These are phyloP conservation scores for Gossypium ekmanianum DNA, from an alignment of 345 rosid species.

Conservation along the genomic window DNA sequence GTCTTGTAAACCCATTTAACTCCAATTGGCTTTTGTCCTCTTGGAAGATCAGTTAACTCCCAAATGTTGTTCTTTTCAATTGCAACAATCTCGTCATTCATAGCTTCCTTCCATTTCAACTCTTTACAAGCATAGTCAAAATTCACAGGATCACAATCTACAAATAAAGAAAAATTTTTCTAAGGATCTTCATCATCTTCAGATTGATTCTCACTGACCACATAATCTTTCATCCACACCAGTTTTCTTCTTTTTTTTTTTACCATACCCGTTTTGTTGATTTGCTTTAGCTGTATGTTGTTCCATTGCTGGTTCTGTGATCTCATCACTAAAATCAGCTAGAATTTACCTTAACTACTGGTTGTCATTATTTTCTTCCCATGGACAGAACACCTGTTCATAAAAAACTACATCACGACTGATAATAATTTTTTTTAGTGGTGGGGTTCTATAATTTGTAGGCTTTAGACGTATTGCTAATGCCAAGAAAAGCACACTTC, in stretches of 20 bases:
- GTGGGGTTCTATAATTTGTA: not conserved
- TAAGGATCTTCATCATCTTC: not conserved
- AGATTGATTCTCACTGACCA: no score
- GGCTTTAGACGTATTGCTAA: not conserved
- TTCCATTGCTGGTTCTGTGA: no score
- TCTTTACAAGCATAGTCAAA: not conserved
- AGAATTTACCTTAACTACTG: no score
- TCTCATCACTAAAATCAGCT: not conserved
- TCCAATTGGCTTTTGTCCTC: no score
- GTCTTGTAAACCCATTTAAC: not conserved
- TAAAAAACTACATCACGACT: no score
- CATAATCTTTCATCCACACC: not conserved
- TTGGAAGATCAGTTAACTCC: no score
- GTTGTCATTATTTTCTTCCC: no score
- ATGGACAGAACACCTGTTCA: not conserved
- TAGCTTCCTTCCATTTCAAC: not conserved
- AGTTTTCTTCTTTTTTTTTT: no score
- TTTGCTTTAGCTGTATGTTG: no score
- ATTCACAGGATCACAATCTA: not conserved
- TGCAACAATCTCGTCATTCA: not conserved
- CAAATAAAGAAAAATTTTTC: not conserved
- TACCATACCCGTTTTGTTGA: no score
- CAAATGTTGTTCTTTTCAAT: not conserved
- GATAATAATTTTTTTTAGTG: not conserved
- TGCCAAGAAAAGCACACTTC: not conserved